These are phyloP conservation scores for Rhodotorula sp. DNA, from an alignment of 1,284 basidiomycete species.

Conservation along the genomic window DNA sequence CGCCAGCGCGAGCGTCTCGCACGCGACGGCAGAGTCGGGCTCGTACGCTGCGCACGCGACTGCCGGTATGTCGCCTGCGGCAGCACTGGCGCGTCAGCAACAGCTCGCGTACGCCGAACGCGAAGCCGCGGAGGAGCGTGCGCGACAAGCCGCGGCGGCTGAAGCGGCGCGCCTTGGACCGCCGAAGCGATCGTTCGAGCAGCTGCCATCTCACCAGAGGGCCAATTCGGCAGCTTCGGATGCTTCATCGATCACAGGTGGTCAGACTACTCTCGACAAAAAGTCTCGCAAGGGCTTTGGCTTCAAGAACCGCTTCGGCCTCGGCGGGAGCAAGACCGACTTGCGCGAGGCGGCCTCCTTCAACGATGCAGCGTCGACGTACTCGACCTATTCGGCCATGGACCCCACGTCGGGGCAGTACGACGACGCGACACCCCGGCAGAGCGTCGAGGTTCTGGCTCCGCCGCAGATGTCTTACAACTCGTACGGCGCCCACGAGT, in stretches of 20 bases:
- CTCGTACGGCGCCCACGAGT: conserved; percentile 24
- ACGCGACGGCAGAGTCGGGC: conserved; percentile 82
- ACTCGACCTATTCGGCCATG: conserved; percentile 4
- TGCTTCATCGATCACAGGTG: conserved; percentile 12
- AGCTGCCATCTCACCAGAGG: conserved; percentile 14
- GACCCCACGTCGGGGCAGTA: background rate
- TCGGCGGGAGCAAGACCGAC: conserved; percentile 32
- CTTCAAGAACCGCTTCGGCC: conserved; percentile 48
- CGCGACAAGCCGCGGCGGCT: conserved; percentile 39
- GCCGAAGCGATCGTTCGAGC: conserved; percentile 19
- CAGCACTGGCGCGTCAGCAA: conserved; percentile 84
- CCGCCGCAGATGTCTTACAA: conserved; percentile 15
- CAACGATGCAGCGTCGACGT: conserved; percentile 7
- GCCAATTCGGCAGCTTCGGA: conserved; percentile 15
- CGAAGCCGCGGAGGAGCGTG: conserved; percentile 55
- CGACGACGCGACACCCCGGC: conserved; percentile 20
- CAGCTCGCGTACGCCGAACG: conserved; percentile 58
- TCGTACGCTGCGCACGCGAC: conserved; percentile 52
- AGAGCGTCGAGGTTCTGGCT: conserved; percentile 29
- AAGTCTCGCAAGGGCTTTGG: conserved; percentile 49
- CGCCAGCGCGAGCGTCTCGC: conserved; percentile 72
- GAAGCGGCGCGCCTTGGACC: conserved; percentile 19
- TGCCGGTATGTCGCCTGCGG: conserved; percentile 80
- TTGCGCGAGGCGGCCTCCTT: conserved; percentile 20
- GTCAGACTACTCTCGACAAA: conserved; percentile 26